Evolutionary conservation across 2,329 filamentous ascomycete species (phyloP).

Genomic region (Exophiala aquamarina): DNA sequence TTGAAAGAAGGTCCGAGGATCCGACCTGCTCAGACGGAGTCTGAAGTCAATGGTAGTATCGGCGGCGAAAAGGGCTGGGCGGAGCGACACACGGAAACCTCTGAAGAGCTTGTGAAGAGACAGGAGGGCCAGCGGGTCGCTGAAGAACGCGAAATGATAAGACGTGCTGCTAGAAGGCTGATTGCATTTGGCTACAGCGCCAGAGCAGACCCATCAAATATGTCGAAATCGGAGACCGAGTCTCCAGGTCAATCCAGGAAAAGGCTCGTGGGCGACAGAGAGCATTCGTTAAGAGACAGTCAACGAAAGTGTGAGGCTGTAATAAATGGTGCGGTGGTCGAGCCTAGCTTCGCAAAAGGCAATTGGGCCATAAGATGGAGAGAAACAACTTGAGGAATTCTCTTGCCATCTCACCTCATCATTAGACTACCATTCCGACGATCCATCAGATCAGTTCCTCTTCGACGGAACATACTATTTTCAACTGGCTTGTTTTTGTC

Average conservation of each 20-base stretch:
- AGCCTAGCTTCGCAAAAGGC: conserved; percentile 61
- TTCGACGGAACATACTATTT: conserved; percentile 23
- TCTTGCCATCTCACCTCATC: conserved; percentile 17
- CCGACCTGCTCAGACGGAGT: conserved; percentile 43
- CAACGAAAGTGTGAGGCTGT: conserved; percentile 57
- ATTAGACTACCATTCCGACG: conserved; percentile 28
- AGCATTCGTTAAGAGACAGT: background rate
- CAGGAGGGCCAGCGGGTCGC: conserved; percentile 23
- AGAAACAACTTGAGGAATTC: background rate
- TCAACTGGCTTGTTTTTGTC: conserved; percentile 32
- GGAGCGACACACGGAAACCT: conserved; percentile 43
- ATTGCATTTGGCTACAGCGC: conserved; percentile 19
- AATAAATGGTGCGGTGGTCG: conserved; percentile 59
- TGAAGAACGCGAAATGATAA: conserved; percentile 24
- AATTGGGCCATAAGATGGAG: conserved; percentile 53
- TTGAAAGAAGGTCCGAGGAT: conserved; percentile 30
- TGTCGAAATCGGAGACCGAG: background rate
- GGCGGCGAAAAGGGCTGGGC: conserved; percentile 57
- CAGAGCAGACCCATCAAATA: background rate
- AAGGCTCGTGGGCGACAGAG: background rate
- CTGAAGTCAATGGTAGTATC: conserved; percentile 57
- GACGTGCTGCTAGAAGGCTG: conserved; percentile 22
- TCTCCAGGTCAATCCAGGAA: background rate
- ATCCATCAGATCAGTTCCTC: conserved; percentile 28
- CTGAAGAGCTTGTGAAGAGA: conserved; percentile 16